Conservation (phyloP, 148 eudicot species). For the Spergularia bocconei region DNA sequence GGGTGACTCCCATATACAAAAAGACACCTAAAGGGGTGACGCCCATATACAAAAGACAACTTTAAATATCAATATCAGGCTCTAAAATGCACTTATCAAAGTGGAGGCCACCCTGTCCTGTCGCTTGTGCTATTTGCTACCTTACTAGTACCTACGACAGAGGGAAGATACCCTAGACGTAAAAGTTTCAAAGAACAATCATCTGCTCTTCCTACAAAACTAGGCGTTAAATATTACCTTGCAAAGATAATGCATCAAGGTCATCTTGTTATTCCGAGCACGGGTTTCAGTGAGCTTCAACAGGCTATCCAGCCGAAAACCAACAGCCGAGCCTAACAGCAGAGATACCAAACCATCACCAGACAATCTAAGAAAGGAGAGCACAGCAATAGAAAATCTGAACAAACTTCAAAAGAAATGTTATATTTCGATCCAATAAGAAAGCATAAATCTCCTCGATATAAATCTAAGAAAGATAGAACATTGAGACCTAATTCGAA, state of each 20-base stretch:
- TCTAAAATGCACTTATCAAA: not conserved
- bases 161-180: not conserved
- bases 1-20: too few species aligned
- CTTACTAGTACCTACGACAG: not conserved
- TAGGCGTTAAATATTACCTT: slow-evolving; percentile 44
- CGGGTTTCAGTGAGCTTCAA: slow-evolving; percentile 94
- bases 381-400: not conserved
- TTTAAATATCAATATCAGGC: too few species aligned
- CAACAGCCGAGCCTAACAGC: slow-evolving; percentile 77
- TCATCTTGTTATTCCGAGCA: slow-evolving; percentile 84
- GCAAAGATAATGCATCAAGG: slow-evolving; percentile 95
- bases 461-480: not conserved
- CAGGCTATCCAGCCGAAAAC: slow-evolving; percentile 90
- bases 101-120: not conserved
- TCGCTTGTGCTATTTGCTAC: not conserved
- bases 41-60: too few species aligned
- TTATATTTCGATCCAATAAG: not conserved
- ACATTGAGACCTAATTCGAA: not conserved
- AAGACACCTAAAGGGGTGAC: too few species aligned
- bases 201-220: not conserved
- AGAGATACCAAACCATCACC: slow-evolving; percentile 13
- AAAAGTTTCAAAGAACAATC: not conserved
- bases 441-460: not conserved
- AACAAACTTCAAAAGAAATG: not conserved
- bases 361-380: not conserved